Percentiles rank a stretch among this genome's conserved stretches.
These are phyloP conservation scores for Penicillium manginii DNA, from an alignment of 495 filamentous ascomycete genomes.

Conservation along the genomic window DNA sequence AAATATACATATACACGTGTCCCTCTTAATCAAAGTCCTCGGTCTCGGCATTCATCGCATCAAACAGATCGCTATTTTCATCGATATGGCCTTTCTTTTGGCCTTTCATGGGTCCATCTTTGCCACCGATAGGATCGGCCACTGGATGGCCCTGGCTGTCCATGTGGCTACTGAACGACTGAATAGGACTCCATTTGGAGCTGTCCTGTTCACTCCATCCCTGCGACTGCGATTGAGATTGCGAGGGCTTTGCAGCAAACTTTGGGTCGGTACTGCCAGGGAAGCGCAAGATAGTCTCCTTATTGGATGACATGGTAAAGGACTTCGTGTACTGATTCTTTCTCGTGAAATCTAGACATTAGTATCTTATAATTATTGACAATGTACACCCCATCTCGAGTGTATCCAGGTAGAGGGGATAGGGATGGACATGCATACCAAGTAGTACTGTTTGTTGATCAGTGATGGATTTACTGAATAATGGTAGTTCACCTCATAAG, in stretches of 20 bases:
- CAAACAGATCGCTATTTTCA: conserved; percentile 34
- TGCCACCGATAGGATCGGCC: conserved; percentile 27
- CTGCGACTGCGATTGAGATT: neutral
- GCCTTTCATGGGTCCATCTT: conserved; percentile 23
- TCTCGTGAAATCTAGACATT: too few species aligned
- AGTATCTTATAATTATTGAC: neutral
- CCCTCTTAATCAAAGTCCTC: conserved; percentile 39
- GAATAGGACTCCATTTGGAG: conserved; percentile 29
- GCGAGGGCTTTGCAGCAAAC: conserved; percentile 2
- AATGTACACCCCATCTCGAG: neutral
- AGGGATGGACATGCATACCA: conserved; percentile 10
- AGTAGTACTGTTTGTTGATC: neutral
- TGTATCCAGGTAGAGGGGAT: conserved; percentile 1
- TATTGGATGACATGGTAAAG: conserved; percentile 35
- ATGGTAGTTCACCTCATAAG: too few species aligned
- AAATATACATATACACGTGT: neutral
- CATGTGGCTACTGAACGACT: conserved; percentile 32
- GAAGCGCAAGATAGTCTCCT: conserved; percentile 30
- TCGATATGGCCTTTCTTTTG: conserved; percentile 19
- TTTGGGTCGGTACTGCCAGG: conserved; percentile 20
- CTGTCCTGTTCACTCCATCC: conserved; percentile 3
- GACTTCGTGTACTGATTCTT: too few species aligned
- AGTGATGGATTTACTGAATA: neutral
- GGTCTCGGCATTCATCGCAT: conserved; percentile 35
- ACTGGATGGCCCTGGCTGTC: conserved; percentile 40